Conservation (phyloP, 257 asterid species). For the Nicotiana sylvestris region DNA sequence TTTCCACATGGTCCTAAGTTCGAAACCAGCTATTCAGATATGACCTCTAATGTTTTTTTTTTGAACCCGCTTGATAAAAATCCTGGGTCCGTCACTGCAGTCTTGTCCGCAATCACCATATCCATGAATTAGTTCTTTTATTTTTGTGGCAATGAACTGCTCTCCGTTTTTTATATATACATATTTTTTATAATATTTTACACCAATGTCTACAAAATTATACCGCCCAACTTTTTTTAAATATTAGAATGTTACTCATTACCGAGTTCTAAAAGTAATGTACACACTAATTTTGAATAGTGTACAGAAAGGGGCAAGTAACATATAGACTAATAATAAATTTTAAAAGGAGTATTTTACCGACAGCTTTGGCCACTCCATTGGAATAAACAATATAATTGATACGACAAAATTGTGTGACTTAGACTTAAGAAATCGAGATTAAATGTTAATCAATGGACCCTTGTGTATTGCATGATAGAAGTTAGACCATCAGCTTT, state of each 20-base stretch:
- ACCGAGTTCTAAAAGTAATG: neutral
- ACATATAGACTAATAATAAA: neutral
- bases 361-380: neutral
- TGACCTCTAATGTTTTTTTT: no score
- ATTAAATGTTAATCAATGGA: conserved; percentile 4
- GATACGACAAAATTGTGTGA: neutral
- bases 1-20: no score
- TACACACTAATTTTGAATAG: neutral
- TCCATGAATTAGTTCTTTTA: neutral
- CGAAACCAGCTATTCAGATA: no score
- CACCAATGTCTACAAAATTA: neutral
- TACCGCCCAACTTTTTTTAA: neutral
- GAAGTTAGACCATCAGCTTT: neutral
- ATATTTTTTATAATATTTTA: neutral
- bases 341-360: neutral
- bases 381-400: neutral
- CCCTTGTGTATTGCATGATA: conserved; percentile 12
- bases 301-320: neutral
- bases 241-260: neutral
- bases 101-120: neutral
- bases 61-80: no score
- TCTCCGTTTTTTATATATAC: neutral
- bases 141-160: neutral
- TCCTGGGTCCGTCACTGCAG: neutral
- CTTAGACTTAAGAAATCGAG: neutral